Conservation (phyloP, 139 green algal species). For the Closterium sp. region DNA sequence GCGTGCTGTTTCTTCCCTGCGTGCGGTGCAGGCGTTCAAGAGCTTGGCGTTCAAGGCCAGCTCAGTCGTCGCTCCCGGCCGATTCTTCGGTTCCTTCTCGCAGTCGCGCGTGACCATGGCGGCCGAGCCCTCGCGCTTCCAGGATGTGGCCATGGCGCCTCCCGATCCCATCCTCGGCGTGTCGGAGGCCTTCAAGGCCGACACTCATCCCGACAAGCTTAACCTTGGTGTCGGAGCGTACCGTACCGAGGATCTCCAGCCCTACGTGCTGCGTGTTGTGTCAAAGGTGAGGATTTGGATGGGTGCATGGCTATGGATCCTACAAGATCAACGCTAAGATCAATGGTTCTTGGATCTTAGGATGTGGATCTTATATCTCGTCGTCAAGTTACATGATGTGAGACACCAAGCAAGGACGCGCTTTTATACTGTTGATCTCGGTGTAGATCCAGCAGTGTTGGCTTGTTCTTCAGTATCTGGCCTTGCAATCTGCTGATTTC, state of each 20-base stretch:
- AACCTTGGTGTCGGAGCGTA: constrained; percentile 97
- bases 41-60: background rate
- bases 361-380: no score
- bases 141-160: constrained; percentile 60
- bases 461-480: background rate
- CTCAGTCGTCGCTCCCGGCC: background rate
- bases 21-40: no score
- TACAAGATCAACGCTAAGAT: no score
- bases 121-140: background rate
- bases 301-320: no score
- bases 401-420: no score
- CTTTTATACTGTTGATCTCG: no score
- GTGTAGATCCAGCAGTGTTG: background rate
- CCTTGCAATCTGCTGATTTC: background rate
- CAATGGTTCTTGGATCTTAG: background rate
- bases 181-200: constrained; percentile 84
- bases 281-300: constrained; percentile 32
- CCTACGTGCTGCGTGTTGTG: constrained; percentile 91
- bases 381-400: no score
- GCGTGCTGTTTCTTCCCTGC: no score
- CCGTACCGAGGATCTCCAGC: constrained; percentile 91
- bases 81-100: background rate
- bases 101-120: background rate
- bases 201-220: constrained; percentile 77
- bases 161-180: constrained; percentile 93